These are phyloP conservation scores for Flaveria ramosissima DNA, from an alignment of 129 eudicot species.

Conservation along the genomic window DNA sequence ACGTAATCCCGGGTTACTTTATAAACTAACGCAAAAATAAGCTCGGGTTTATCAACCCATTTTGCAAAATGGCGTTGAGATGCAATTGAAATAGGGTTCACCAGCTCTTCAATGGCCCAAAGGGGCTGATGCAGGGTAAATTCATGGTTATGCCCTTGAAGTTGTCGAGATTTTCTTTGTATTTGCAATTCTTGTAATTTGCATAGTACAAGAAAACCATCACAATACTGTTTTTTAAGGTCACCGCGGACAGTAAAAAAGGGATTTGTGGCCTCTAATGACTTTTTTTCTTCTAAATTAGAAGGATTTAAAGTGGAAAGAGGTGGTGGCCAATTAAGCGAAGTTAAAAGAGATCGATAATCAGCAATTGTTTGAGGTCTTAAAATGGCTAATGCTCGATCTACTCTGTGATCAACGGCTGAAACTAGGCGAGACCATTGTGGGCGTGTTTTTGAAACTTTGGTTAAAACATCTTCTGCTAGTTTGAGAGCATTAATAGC, in stretches of 20 bases:
- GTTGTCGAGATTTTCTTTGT: slow-evolving; percentile 81
- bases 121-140: slow-evolving; percentile 67
- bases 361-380: slow-evolving; percentile 96
- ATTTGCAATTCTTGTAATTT: slow-evolving; percentile 84
- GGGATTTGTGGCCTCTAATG: slow-evolving; percentile 62
- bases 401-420: slow-evolving; percentile 95
- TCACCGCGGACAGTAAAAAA: slow-evolving; percentile 73
- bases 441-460: slow-evolving; percentile 68
- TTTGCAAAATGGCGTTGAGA: slow-evolving; percentile 81
- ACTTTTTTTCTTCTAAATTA: slow-evolving; percentile 41
- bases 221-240: slow-evolving; percentile 76
- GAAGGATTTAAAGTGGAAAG: slow-evolving; percentile 57
- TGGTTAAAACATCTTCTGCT: slow-evolving; percentile 66
- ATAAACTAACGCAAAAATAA: slow-evolving; percentile 74
- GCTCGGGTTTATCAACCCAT: slow-evolving; percentile 90
- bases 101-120: slow-evolving; percentile 98
- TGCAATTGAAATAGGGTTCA: slow-evolving; percentile 80
- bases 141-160: slow-evolving; percentile 62
- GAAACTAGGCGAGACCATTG: slow-evolving; percentile 79
- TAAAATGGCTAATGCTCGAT: slow-evolving; percentile 78
- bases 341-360: slow-evolving; percentile 76
- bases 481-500: slow-evolving; percentile 67
- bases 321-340: slow-evolving; percentile 96
- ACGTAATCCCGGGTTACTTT: slow-evolving; percentile 83
- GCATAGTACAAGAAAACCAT: slow-evolving; percentile 80